These are phyloP conservation scores for Aspergillus ibericus DNA, from an alignment of 2,329 filamentous ascomycete genomes.

Conservation along the genomic window DNA sequence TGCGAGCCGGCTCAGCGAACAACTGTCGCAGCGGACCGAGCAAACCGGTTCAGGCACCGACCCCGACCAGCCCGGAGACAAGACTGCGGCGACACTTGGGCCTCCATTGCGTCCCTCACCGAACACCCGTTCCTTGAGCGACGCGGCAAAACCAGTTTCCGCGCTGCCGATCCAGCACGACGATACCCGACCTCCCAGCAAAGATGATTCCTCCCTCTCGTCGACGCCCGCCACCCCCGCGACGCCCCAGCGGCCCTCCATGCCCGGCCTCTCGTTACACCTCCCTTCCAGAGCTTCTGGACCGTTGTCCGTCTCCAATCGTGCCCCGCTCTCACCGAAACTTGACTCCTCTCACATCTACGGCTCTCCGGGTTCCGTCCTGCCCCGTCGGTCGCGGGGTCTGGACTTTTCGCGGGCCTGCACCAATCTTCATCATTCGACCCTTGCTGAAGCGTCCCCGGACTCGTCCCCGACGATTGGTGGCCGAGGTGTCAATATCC, in stretches of 20 bases:
- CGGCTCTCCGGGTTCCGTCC: slow-evolving; percentile 80
- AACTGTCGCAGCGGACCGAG: slow-evolving; percentile 31
- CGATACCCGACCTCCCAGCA: slow-evolving; percentile 56
- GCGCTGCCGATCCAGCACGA: slow-evolving; percentile 61
- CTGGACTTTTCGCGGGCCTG: slow-evolving; percentile 91
- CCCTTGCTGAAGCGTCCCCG: slow-evolving; percentile 83
- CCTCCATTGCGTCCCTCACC: slow-evolving; percentile 32
- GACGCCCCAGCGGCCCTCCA: slow-evolving; percentile 70
- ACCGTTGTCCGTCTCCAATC: slow-evolving; percentile 56
- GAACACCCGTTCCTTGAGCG: slow-evolving; percentile 66
- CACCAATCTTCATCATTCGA: slow-evolving; percentile 94
- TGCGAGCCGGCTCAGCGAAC: slow-evolving; percentile 40
- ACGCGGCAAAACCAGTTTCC: slow-evolving; percentile 60
- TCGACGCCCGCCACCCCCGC: slow-evolving; percentile 59
- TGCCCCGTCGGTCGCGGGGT: slow-evolving; percentile 84
- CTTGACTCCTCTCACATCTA: slow-evolving; percentile 82
- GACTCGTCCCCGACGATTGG: slow-evolving; percentile 86
- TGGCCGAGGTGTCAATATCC: slow-evolving; percentile 64
- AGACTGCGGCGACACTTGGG: slow-evolving; percentile 19
- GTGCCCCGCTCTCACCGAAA: slow-evolving; percentile 76
- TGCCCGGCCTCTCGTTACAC: slow-evolving; percentile 68
- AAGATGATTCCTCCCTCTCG: slow-evolving; percentile 64
- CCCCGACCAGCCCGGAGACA: slow-evolving; percentile 11
- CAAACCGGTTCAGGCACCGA: slow-evolving; percentile 17
- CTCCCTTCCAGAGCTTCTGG: slow-evolving; percentile 58